Conservation (phyloP, 352 stramenopile species). For the Phytophthora podocarpi region DNA sequence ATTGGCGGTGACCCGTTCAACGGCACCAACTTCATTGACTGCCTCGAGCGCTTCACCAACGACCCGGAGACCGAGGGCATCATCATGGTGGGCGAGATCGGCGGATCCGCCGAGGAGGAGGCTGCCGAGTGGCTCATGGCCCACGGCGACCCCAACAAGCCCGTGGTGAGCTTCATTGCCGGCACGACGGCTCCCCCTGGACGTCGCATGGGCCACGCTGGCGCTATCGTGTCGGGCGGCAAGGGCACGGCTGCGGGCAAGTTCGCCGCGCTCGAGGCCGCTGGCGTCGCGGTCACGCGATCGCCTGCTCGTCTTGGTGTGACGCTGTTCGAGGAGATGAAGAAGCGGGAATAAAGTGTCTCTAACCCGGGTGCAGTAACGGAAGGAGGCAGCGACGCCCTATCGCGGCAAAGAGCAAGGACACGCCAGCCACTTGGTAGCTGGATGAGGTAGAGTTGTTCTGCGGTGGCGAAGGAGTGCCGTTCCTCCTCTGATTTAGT, state of each 20-base stretch:
- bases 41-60: slow-evolving; percentile 98
- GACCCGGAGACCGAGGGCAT: slow-evolving; percentile 99
- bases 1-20: slow-evolving; percentile 99
- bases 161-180: slow-evolving; percentile 99
- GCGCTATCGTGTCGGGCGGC: slow-evolving; percentile 98
- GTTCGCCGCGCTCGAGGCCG: slow-evolving; percentile 95
- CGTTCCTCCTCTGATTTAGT: slow-evolving; percentile 20
- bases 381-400: slow-evolving; percentile 11
- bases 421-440: slow-evolving; percentile 36
- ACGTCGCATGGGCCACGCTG: slow-evolving; percentile 98
- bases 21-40: slow-evolving; percentile 99
- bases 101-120: slow-evolving; percentile 97
- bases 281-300: slow-evolving; percentile 96
- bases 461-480: neutral
- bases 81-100: slow-evolving; percentile 99
- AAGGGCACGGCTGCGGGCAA: slow-evolving; percentile 98
- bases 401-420: slow-evolving; percentile 3
- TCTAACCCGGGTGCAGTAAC: neutral
- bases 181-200: slow-evolving; percentile 98
- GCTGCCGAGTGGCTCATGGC: slow-evolving; percentile 98
- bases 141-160: slow-evolving; percentile 98
- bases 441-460: slow-evolving; percentile 25
- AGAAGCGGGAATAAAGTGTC: slow-evolving; percentile 60
- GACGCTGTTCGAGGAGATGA: slow-evolving; percentile 97
- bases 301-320: slow-evolving; percentile 96